Evolutionary conservation across 2,329 filamentous ascomycete species (phyloP).

Genomic region (Fusarium dimerum): DNA sequence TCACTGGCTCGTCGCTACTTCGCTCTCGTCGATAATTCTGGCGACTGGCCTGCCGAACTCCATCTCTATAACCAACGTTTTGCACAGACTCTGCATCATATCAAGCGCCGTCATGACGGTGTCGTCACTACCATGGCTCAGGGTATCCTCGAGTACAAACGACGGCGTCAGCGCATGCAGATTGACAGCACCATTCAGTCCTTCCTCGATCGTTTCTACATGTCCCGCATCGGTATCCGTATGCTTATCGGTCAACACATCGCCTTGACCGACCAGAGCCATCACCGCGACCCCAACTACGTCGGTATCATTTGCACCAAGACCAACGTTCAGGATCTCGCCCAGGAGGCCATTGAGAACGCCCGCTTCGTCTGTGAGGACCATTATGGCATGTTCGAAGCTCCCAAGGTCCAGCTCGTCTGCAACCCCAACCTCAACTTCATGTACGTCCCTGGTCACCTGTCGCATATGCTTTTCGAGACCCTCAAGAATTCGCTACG

Average conservation of each 20-base stretch:
- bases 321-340: conserved; percentile 92
- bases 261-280: conserved; percentile 89
- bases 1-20: conserved; percentile 70
- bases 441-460: conserved; percentile 99
- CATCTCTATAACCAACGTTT: conserved; percentile 94
- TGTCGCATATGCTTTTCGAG: conserved; percentile 99
- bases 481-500: conserved; percentile 97
- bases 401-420: conserved; percentile 93
- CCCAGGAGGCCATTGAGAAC: conserved; percentile 97
- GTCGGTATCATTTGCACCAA: conserved; percentile 99
- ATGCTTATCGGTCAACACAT: conserved; percentile 99
- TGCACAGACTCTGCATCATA: conserved; percentile 82
- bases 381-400: conserved; percentile 96
- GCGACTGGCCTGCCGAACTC: conserved; percentile 91
- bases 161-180: conserved; percentile 93
- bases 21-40: conserved; percentile 82
- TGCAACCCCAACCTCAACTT: conserved; percentile 94
- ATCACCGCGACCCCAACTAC: conserved; percentile 87
- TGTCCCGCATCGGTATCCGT: conserved; percentile 97
- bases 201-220: conserved; percentile 98
- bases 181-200: conserved; percentile 97
- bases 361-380: conserved; percentile 99
- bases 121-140: conserved; percentile 98
- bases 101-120: conserved; percentile 94
- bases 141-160: conserved; percentile 97